A percentile compares a stretch with the other conserved stretches of the same genome.
Conservation (phyloP, 2,329 filamentous ascomycete genomes). For the Cladosporium austrohemisphaericum region DNA sequence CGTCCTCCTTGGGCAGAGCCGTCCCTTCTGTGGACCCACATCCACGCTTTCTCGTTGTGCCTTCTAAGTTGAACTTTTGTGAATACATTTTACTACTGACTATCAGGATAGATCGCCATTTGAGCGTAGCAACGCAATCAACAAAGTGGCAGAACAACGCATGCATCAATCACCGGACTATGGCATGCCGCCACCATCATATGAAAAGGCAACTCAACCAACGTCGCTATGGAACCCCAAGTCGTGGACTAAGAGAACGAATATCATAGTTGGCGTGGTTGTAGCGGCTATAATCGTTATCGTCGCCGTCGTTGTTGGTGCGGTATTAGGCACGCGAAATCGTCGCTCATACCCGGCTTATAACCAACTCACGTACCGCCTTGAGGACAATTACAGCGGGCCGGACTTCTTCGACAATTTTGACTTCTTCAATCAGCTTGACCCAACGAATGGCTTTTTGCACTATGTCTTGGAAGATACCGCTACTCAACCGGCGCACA, state of each 20-base stretch:
- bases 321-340: conserved; percentile 24
- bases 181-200: conserved; percentile 1
- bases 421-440: conserved; percentile 45
- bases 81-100: no score
- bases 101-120: no score
- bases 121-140: no score
- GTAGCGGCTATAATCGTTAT: conserved; percentile 19
- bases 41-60: no score
- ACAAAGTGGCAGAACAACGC: no score
- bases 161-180: background rate
- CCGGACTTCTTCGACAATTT: conserved; percentile 49
- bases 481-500: conserved; percentile 22
- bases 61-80: no score
- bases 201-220: background rate
- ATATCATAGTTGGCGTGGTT: conserved; percentile 15
- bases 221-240: conserved; percentile 26
- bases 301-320: conserved; percentile 26
- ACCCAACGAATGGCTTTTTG: conserved; percentile 51
- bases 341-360: conserved; percentile 28
- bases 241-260: conserved; percentile 24
- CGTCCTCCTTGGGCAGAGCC: conserved; percentile 1
- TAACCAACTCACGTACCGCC: conserved; percentile 24
- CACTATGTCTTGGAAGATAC: conserved; percentile 37
- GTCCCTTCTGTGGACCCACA: background rate
- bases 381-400: conserved; percentile 37